Evolutionary conservation across 192 early-diverging fungal genomes (phyloP), one percentile per base, ranked within the genome.

Genomic region (Coemansia sp.): DNA sequence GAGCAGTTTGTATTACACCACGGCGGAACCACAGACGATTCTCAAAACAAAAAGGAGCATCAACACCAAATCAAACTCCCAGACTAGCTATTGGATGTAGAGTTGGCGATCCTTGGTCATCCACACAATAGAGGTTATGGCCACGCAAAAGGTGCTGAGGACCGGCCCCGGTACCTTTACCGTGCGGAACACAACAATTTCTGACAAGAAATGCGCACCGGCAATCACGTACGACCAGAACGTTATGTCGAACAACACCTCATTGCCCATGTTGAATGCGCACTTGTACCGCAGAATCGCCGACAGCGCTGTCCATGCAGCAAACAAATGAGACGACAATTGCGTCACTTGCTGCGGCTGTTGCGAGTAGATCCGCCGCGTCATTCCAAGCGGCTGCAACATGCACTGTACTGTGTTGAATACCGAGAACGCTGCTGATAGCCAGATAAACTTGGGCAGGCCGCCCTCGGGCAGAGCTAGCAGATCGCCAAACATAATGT

Each of bases 391-490:
- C 1, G 75, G 78, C 6, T 91, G 90, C 21, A 89, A 65, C 66
- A 89, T 90, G 75, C 90, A 89, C 67, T 98, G 96, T 37, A 91
- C 71, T 21, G 87, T 86, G 79, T 98, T 95, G 82, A 93, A 92
- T 40, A 91, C 72, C 3, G 91, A 91, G 26, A 90, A 75, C 14
- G 84, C 83, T 53, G 91, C 87, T 22, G 91, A 86, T 15, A 94
- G 80, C 63, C 87, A 82, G 36, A 96, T 68, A 81, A 87, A 89
- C 71, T 87, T 89, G 36, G 89, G 86, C 50, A 91, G 74, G 1
- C 74, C 80, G 59, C 74, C 74, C 20, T 42, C 74, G 1, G 80
- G 80, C 44, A 82, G 66, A 20, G 70, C 63, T 37, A 81, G 31
- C 12, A 82, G 44, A 22, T 52, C 54, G 52, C 65, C 62, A 26